These are phyloP conservation scores for Castanopsis chinensis DNA, from an alignment of 306 rosid species.

Conservation along the genomic window DNA sequence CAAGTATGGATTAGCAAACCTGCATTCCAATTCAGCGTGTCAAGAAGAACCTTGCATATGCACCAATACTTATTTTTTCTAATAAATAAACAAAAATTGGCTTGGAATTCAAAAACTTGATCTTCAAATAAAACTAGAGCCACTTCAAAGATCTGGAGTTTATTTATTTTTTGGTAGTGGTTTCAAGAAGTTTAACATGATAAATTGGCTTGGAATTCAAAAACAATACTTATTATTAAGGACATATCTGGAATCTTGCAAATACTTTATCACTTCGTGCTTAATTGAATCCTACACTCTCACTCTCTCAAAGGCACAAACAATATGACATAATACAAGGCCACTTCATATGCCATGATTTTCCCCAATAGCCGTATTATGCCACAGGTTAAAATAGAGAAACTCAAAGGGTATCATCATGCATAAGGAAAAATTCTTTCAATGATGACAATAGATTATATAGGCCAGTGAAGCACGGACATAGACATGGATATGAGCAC, in stretches of 20 bases:
- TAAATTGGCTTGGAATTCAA: too few species aligned
- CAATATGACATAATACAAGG: conserved; percentile 7
- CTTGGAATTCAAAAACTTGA: too few species aligned
- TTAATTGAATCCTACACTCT: neutral
- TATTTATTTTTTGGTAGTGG: too few species aligned
- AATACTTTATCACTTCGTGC: neutral
- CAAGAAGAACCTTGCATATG: conserved; percentile 28
- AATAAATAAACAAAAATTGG: too few species aligned
- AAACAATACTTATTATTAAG: too few species aligned
- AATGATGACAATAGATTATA: neutral
- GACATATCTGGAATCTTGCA: neutral
- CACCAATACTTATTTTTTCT: neutral
- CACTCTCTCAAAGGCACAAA: neutral
- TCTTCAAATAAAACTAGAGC: neutral
- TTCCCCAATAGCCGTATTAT: neutral
- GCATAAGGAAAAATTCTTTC: conserved; percentile 8
- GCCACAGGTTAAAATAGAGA: conserved; percentile 10
- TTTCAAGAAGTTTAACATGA: too few species aligned
- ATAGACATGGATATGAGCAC: too few species aligned
- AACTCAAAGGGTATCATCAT: conserved; percentile 6
- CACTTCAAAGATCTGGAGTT: neutral
- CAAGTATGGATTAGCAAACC: conserved; percentile 92
- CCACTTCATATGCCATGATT: neutral
- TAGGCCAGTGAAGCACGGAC: too few species aligned
- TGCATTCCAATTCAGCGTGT: conserved; percentile 41